Percentiles rank a stretch among this genome's conserved stretches.
Evolutionary conservation across 345 rosid species (phyloP).

Genomic region (Murraya paniculata): DNA sequence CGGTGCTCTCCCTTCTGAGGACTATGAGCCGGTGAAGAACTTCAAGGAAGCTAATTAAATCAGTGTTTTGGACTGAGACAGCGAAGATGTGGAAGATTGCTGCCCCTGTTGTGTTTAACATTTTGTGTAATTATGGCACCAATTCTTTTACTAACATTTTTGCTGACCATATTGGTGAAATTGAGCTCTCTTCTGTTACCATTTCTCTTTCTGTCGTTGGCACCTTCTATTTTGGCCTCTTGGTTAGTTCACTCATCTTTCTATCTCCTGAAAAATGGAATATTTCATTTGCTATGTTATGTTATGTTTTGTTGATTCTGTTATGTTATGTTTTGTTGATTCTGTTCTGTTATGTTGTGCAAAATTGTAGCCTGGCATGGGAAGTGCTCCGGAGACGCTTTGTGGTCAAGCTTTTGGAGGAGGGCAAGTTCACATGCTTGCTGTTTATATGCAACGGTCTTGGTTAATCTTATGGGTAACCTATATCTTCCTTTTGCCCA

Average conservation of each 20-base stretch:
- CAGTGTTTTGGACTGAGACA: conserved; percentile 44
- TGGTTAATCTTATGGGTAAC: conserved; percentile 53
- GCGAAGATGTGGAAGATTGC: conserved; percentile 65
- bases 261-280: neutral
- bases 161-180: conserved; percentile 61
- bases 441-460: conserved; percentile 79
- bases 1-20: conserved; percentile 23
- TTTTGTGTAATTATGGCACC: conserved; percentile 53
- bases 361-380: conserved; percentile 77
- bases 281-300: neutral
- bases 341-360: neutral
- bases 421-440: conserved; percentile 69
- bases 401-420: conserved; percentile 95
- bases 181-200: conserved; percentile 68
- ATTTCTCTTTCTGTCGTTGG: conserved; percentile 64
- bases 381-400: conserved; percentile 84
- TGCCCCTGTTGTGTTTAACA: conserved; percentile 44
- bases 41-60: conserved; percentile 37
- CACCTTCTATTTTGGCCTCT: conserved; percentile 70
- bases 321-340: neutral
- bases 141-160: conserved; percentile 56
- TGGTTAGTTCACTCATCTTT: conserved; percentile 32
- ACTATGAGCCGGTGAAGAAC: conserved; percentile 45
- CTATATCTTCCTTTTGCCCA: conserved; percentile 46
- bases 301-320: neutral